phyloP scores from a whole-genome alignment of 2,329 filamentous ascomycete genomes.

The Penicillium sp. region DNA sequence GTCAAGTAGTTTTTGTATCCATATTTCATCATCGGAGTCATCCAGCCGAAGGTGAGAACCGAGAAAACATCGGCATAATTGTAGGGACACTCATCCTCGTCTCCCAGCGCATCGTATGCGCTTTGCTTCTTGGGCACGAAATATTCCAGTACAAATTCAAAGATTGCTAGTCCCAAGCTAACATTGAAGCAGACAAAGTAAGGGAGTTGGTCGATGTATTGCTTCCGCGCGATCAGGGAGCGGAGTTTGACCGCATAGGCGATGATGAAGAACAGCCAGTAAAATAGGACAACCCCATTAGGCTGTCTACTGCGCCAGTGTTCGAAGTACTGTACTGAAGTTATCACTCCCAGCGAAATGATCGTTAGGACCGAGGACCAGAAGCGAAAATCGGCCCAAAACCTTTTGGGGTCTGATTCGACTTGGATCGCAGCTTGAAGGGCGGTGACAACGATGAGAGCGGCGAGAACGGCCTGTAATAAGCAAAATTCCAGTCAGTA shows the following conservation, averaged over 20 bases:
- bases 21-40: slow-evolving; percentile 96
- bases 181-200: slow-evolving; percentile 77
- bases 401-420: slow-evolving; percentile 64
- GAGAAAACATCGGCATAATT: slow-evolving; percentile 96
- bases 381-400: slow-evolving; percentile 79
- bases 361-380: slow-evolving; percentile 74
- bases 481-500: not conserved
- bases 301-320: slow-evolving; percentile 78
- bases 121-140: slow-evolving; percentile 76
- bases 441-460: slow-evolving; percentile 65
- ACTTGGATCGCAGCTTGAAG: slow-evolving; percentile 76
- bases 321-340: slow-evolving; percentile 79
- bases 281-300: slow-evolving; percentile 85
- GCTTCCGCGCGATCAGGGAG: slow-evolving; percentile 75
- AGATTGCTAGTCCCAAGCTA: slow-evolving; percentile 65
- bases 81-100: slow-evolving; percentile 65
- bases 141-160: slow-evolving; percentile 80
- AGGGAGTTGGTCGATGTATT: slow-evolving; percentile 63
- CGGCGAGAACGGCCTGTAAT: slow-evolving; percentile 60
- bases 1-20: slow-evolving; percentile 90
- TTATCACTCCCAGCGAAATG: slow-evolving; percentile 70
- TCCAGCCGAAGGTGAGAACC: slow-evolving; percentile 91
- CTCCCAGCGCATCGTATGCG: slow-evolving; percentile 65
- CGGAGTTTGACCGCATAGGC: slow-evolving; percentile 78
- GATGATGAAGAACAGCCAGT: slow-evolving; percentile 84